Evolutionary conservation across 805 yeast genomes (phyloP).

Genomic region (Blastobotrys muscicola): DNA sequence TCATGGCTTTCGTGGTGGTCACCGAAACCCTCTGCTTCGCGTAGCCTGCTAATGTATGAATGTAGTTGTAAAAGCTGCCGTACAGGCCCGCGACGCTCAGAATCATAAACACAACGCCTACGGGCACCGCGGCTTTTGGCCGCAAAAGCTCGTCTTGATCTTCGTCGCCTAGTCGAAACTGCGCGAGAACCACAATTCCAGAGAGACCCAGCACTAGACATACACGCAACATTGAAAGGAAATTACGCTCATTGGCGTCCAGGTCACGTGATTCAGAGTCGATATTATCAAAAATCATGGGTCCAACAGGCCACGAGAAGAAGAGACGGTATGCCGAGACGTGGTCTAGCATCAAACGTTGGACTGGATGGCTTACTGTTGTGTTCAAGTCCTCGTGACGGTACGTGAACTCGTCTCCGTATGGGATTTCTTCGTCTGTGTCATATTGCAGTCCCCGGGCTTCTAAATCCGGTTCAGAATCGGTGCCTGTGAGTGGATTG

Average conservation of each 20-base stretch:
- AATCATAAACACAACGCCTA: not conserved
- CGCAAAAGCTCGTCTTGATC: not conserved
- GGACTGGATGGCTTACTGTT: slow-evolving; percentile 1
- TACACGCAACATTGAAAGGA: slow-evolving; percentile 16
- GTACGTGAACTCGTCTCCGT: no score
- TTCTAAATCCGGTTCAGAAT: no score
- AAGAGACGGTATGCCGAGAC: slow-evolving; percentile 6
- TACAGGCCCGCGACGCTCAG: not conserved
- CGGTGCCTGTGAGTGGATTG: no score
- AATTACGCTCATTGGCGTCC: slow-evolving; percentile 25
- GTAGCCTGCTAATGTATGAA: slow-evolving; percentile 13
- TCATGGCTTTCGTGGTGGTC: not conserved
- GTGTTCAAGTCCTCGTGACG: not conserved
- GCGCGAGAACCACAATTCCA: slow-evolving; percentile 17
- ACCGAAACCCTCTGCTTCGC: slow-evolving; percentile 1
- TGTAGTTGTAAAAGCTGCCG: slow-evolving; percentile 19
- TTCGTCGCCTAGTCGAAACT: slow-evolving; percentile 9
- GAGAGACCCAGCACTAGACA: slow-evolving; percentile 21
- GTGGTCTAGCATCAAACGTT: not conserved
- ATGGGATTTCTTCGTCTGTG: no score
- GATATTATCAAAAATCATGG: slow-evolving; percentile 19
- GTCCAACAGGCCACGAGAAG: slow-evolving; percentile 16
- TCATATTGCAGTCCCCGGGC: no score
- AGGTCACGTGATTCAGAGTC: slow-evolving; percentile 27
- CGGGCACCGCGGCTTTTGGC: not conserved